Evolutionary conservation across 2,329 filamentous ascomycete species (phyloP), one percentile per base, ranked within the genome.

Genomic region (Tolypocladium pustulatum): DNA sequence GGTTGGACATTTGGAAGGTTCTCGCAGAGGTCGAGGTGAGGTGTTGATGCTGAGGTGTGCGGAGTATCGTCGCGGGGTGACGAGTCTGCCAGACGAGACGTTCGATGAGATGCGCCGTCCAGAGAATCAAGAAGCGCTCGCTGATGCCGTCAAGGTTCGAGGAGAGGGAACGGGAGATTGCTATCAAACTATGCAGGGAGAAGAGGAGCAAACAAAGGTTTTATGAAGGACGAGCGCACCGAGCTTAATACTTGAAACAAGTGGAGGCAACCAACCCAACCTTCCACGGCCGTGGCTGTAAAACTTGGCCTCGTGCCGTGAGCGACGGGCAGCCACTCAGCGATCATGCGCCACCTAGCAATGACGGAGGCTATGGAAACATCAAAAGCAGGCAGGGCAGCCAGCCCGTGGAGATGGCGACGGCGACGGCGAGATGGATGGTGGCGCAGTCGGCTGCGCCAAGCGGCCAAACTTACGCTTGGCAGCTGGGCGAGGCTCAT

Each of bases 1-100:
- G 72, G 58, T 72, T 66, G 52, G 73, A 74, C 73, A 76, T 75
- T 22, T 51, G 22, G 41, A 20, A 30, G 27, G 43, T 30, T 51
- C 22, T 27, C 9, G 41, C 13, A 22, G 13, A 15, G 4, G 22
- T 55, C 5, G 36, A 9, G 53, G 34, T 9, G 32, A 37, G 52
- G 32, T 4, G n/a, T n/a, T n/a, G 52, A n/a, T n/a, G 52, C 6
- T 17, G 49, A 34, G 30, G 27, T n/a, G 46, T n/a, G 46, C 25
- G 46, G 22, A 22, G 49, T 15, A 25, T 49, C 22, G 25, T 52
- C 17, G 27, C 20, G 8, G 46, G 27, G 30, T 32, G 17, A 17
- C 25, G 46, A 51, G 15, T 20, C 20, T 9, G 40, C 17, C 13
- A 38, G 41, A 15, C 17, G 37, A 38, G 41, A 15, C 9, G 15